Conservation (phyloP, 805 yeast genomes). For the Yamadazyma laniorum region DNA sequence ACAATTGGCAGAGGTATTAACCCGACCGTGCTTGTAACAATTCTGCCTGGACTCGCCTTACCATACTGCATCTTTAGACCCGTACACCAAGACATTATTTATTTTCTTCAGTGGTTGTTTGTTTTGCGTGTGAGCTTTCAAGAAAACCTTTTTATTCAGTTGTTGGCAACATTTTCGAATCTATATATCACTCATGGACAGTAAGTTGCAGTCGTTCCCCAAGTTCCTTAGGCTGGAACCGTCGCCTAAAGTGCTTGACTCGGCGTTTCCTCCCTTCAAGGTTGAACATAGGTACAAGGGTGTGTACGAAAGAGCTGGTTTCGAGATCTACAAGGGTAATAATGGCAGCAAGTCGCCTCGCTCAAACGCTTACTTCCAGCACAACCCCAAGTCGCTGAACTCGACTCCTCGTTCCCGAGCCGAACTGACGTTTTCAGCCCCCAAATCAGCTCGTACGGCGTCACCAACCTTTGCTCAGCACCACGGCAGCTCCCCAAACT, state of each 20-base stretch:
- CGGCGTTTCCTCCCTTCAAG: constrained; percentile 70
- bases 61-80: too few relatives aligned
- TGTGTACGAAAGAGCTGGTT: constrained; percentile 81
- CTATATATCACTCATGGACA: not conserved
- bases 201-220: constrained; percentile 15
- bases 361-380: constrained; percentile 47
- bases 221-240: constrained; percentile 21
- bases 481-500: constrained; percentile 3
- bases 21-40: not conserved
- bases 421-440: not conserved
- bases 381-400: not conserved
- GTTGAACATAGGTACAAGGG: constrained; percentile 61
- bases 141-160: not conserved
- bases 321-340: constrained; percentile 44
- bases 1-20: too few relatives aligned
- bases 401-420: constrained; percentile 7
- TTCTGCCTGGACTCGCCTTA: too few relatives aligned
- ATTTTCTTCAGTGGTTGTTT: too few relatives aligned
- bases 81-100: too few relatives aligned
- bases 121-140: not conserved
- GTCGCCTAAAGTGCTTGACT: constrained; percentile 31
- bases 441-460: not conserved
- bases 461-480: not conserved
- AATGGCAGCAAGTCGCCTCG: constrained; percentile 64
- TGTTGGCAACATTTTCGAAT: not conserved